A percentile compares a stretch with the other conserved stretches of the same genome.
Evolutionary conservation across 1,284 basidiomycete genomes (phyloP).

Genomic region (Kwoniella shivajii): DNA sequence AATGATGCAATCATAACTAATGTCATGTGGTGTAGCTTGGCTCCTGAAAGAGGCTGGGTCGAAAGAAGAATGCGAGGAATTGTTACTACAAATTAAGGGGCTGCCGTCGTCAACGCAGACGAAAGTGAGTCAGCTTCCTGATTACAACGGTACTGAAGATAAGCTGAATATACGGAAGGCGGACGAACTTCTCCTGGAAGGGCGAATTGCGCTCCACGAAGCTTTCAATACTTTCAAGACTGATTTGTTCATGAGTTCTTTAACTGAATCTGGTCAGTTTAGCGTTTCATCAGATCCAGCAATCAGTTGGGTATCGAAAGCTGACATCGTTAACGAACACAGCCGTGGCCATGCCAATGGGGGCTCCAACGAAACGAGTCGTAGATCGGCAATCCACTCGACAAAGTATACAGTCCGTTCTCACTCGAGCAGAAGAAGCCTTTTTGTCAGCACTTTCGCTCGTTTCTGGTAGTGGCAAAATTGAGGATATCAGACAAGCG

Average conservation of each 20-base stretch:
- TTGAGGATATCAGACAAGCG: constrained; percentile 71
- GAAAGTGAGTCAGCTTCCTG: constrained; percentile 24
- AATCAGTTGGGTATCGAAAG: too few relatives aligned
- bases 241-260: constrained; percentile 82
- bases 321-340: too few relatives aligned
- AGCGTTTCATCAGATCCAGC: background rate
- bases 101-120: constrained; percentile 31
- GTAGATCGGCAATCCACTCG: constrained; percentile 56
- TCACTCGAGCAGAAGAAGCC: constrained; percentile 68
- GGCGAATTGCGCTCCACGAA: constrained; percentile 70
- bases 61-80: constrained; percentile 57
- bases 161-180: constrained; percentile 65
- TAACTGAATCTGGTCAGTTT: constrained; percentile 71
- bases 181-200: constrained; percentile 71
- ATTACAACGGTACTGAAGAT: constrained; percentile 39
- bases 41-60: constrained; percentile 65
- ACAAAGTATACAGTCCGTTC: constrained; percentile 64
- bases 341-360: constrained; percentile 85
- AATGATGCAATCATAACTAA: background rate
- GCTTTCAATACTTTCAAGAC: constrained; percentile 74
- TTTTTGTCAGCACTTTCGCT: constrained; percentile 68
- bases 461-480: constrained; percentile 64
- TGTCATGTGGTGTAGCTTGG: constrained; percentile 63
- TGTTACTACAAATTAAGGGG: constrained; percentile 60
- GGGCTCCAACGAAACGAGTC: constrained; percentile 61